Conservation (phyloP, 257 asterid species). For the Nicotiana noctiflora region DNA sequence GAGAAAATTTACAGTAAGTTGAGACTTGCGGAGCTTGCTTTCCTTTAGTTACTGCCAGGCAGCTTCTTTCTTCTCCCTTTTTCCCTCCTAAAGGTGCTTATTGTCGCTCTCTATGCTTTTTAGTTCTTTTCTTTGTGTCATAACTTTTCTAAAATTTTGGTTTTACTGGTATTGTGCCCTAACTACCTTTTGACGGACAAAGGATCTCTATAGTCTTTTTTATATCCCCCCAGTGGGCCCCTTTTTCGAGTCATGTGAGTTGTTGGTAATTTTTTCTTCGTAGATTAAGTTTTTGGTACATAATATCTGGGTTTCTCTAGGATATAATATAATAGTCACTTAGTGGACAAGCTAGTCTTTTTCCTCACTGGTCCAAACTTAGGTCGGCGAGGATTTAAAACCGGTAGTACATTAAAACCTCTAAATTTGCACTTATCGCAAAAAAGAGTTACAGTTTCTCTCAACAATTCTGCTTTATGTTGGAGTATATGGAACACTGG, state of each 20-base stretch:
- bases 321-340: background rate
- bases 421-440: background rate
- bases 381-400: background rate
- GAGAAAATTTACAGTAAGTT: background rate
- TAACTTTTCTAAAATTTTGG: background rate
- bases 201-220: background rate
- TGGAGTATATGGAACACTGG: background rate
- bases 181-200: background rate
- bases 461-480: background rate
- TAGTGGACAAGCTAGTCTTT: slow-evolving; percentile 1
- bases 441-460: background rate
- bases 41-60: background rate
- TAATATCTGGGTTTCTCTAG: background rate
- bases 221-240: background rate
- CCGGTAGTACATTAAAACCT: background rate
- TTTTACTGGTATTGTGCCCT: background rate
- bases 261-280: background rate
- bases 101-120: background rate
- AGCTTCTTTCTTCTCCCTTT: background rate
- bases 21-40: slow-evolving; percentile 5
- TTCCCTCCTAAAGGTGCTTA: background rate
- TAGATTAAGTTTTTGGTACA: background rate
- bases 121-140: background rate
- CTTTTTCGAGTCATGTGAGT: background rate
- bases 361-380: background rate